These are phyloP conservation scores for Gossypium thurberi DNA, from an alignment of 345 rosid species.

Conservation along the genomic window DNA sequence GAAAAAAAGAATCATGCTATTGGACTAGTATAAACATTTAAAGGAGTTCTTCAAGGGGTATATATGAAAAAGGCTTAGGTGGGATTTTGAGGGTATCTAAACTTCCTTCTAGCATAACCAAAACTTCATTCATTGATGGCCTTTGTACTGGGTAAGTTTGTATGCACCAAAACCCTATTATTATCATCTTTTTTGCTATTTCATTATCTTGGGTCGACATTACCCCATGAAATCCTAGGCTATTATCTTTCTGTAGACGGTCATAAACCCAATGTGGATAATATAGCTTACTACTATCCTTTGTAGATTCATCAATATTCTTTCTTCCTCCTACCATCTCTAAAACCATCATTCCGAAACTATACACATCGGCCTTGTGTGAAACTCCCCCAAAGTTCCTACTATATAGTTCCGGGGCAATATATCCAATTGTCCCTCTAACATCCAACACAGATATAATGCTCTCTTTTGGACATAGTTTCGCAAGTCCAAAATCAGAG, in stretches of 20 bases:
- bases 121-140: slow-evolving; percentile 13
- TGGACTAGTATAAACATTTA: neutral
- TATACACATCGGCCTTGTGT: slow-evolving; percentile 7
- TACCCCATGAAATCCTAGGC: neutral
- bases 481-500: slow-evolving; percentile 43
- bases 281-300: slow-evolving; percentile 4
- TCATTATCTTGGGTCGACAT: neutral
- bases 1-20: neutral
- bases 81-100: slow-evolving; percentile 12
- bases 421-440: slow-evolving; percentile 22
- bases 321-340: slow-evolving; percentile 30
- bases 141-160: slow-evolving; percentile 3
- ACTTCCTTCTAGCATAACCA: slow-evolving; percentile 11
- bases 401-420: slow-evolving; percentile 25
- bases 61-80: slow-evolving; percentile 9
- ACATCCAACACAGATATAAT: slow-evolving; percentile 21
- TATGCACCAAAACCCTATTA: slow-evolving; percentile 16
- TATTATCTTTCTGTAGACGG: neutral
- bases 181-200: slow-evolving; percentile 13
- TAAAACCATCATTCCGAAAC: slow-evolving; percentile 16
- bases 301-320: neutral
- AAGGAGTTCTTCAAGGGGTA: slow-evolving; percentile 5
- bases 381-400: slow-evolving; percentile 24
- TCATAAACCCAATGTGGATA: slow-evolving; percentile 13
- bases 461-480: slow-evolving; percentile 24